A percentile compares a stretch with the other conserved stretches of the same genome.
These are phyloP conservation scores for Apophysomyces trapeziformis DNA, from an alignment of 371 early-diverging fungal species.

Conservation along the genomic window DNA sequence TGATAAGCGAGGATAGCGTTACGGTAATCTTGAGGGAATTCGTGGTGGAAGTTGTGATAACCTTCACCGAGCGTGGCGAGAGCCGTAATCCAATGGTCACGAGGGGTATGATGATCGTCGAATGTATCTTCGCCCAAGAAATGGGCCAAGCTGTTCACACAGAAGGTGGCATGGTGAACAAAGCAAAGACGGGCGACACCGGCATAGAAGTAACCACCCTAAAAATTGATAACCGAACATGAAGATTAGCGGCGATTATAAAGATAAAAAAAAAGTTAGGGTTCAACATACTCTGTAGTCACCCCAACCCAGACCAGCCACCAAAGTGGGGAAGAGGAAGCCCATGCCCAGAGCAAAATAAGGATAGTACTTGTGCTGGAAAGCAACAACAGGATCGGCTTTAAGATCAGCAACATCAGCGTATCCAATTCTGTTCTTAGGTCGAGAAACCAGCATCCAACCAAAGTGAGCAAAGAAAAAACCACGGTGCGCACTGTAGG, in stretches of 20 bases:
- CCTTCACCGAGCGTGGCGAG: slow-evolving; percentile 84
- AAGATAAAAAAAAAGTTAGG: too few relatives aligned
- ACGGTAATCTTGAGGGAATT: slow-evolving; percentile 96
- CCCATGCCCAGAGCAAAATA: slow-evolving; percentile 71
- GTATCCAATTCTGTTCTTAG: slow-evolving; percentile 70
- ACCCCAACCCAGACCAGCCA: slow-evolving; percentile 89
- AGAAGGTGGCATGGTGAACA: slow-evolving; percentile 94
- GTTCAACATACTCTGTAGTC: slow-evolving; percentile 51
- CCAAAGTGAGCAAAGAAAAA: slow-evolving; percentile 88
- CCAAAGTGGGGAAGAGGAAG: slow-evolving; percentile 77
- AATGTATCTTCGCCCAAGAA: slow-evolving; percentile 78
- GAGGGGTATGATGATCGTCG: slow-evolving; percentile 81
- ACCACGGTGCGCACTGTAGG: slow-evolving; percentile 88
- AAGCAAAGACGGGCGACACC: slow-evolving; percentile 81
- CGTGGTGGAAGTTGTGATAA: slow-evolving; percentile 93
- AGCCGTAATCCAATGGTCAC: slow-evolving; percentile 84
- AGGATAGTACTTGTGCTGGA: slow-evolving; percentile 87
- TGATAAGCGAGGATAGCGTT: slow-evolving; percentile 90
- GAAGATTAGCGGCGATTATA: too few relatives aligned
- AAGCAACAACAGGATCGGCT: slow-evolving; percentile 73
- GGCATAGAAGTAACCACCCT: slow-evolving; percentile 90
- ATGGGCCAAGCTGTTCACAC: slow-evolving; percentile 90
- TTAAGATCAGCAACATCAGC: slow-evolving; percentile 88
- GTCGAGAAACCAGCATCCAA: slow-evolving; percentile 89
- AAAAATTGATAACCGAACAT: slow-evolving; percentile 21